Conservation (phyloP, 495 filamentous ascomycete genomes). For the Parathielavia appendiculata region DNA sequence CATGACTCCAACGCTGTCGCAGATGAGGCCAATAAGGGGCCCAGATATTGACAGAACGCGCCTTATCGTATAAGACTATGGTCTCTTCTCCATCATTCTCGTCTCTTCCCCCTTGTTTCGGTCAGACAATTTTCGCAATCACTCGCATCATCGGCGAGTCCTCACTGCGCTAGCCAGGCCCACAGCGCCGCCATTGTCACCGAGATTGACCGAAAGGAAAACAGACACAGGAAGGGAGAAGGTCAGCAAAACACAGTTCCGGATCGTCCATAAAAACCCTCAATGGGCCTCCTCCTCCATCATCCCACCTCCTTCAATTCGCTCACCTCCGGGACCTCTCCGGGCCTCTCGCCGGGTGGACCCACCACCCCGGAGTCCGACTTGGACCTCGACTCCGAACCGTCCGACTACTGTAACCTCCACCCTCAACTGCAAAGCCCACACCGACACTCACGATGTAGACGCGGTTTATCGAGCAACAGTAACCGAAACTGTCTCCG, state of each 20-base stretch:
- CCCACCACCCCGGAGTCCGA: neutral
- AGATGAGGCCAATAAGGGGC: neutral
- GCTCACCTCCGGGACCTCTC: neutral
- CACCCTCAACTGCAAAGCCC: neutral
- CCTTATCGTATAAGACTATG: constrained; percentile 10
- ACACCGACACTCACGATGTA: neutral
- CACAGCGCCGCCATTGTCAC: neutral
- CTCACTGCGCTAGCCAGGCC: neutral
- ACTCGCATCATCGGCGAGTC: constrained; percentile 13
- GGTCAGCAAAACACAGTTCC: neutral
- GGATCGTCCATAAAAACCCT: neutral
- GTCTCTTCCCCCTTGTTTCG: constrained; percentile 1
- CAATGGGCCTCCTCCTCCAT: constrained; percentile 9
- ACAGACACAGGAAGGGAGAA: neutral
- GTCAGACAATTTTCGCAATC: constrained; percentile 6
- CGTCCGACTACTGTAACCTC: neutral
- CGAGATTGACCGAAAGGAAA: neutral
- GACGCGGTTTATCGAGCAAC: neutral
- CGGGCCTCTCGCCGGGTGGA: neutral
- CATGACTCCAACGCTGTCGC: constrained; percentile 5
- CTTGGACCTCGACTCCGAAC: neutral
- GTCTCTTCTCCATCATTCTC: neutral
- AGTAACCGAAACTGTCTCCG: neutral
- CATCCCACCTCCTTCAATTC: neutral
- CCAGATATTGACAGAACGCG: neutral